phyloP scores from a whole-genome alignment of 306 rosid species.

The Casuarina cunninghamiana region DNA sequence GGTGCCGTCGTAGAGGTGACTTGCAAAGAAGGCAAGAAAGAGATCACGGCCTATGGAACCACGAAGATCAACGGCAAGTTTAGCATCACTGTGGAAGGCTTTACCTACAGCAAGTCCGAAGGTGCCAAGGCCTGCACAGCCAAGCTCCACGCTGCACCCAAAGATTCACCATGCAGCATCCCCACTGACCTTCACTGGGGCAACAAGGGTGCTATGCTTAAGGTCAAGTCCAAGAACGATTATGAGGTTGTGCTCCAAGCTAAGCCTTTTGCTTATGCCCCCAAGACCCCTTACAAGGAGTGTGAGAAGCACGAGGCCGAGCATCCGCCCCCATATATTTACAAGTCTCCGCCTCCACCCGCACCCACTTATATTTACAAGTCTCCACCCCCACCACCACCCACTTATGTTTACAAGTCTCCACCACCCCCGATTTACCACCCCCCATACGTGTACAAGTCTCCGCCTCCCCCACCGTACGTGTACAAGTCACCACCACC shows the following conservation, averaged over 20 bases:
- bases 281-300: constrained; percentile 64
- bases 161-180: constrained; percentile 70
- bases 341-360: constrained; percentile 57
- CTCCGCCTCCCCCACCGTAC: constrained; percentile 18
- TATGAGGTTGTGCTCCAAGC: constrained; percentile 70
- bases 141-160: constrained; percentile 72
- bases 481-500: constrained; percentile 34
- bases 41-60: constrained; percentile 64
- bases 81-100: constrained; percentile 53
- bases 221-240: constrained; percentile 68
- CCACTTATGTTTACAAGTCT: constrained; percentile 34
- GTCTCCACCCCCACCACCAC: constrained; percentile 44
- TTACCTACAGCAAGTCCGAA: constrained; percentile 65
- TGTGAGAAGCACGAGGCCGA: constrained; percentile 56
- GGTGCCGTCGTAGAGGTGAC: constrained; percentile 82
- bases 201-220: constrained; percentile 50
- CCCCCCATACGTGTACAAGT: constrained; percentile 9
- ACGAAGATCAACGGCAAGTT: constrained; percentile 85
- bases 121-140: constrained; percentile 76
- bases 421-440: constrained; percentile 54
- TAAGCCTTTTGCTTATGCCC: constrained; percentile 82
- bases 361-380: constrained; percentile 39
- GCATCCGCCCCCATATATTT: constrained; percentile 64
- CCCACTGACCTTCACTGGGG: constrained; percentile 67
- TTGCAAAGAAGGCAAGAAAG: constrained; percentile 64